These are phyloP conservation scores for Uncinocarpus reesii DNA, from an alignment of 2,329 filamentous ascomycete genomes.

Conservation along the genomic window DNA sequence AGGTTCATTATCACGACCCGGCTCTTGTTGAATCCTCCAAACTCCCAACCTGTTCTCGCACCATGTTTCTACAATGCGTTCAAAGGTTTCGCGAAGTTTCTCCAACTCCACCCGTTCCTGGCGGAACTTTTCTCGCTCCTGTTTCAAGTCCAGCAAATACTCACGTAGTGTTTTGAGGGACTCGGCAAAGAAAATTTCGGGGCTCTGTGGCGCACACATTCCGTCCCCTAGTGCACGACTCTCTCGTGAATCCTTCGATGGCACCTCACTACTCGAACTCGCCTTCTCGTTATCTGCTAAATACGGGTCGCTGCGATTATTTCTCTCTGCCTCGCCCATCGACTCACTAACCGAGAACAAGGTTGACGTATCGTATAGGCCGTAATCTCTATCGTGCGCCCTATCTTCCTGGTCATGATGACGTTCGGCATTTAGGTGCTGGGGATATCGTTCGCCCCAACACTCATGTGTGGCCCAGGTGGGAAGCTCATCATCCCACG, in stretches of 20 bases:
- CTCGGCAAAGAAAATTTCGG: not conserved
- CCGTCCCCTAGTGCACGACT: not conserved
- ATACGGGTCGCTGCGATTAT: constrained; percentile 2
- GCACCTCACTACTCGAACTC: not conserved
- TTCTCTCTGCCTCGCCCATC: not conserved
- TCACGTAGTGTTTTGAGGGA: constrained; percentile 4
- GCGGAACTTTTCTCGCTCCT: constrained; percentile 6
- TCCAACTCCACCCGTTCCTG: constrained; percentile 12
- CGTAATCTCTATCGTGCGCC: not conserved
- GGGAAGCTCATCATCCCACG: not conserved
- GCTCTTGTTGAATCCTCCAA: not conserved
- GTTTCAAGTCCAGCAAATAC: constrained; percentile 12
- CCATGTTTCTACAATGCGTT: constrained; percentile 1
- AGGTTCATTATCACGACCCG: too few relatives aligned
- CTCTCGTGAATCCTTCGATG: not conserved
- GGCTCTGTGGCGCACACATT: not conserved
- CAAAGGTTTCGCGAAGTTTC: constrained; percentile 4
- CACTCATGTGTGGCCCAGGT: not conserved
- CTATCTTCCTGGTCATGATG: not conserved
- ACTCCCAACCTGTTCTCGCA: not conserved
- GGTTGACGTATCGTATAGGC: not conserved
- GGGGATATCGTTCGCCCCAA: not conserved
- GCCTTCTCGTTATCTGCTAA: constrained; percentile 2
- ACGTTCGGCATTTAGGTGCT: not conserved
- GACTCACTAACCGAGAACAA: not conserved